These are phyloP conservation scores for Warburgia ugandensis DNA, from an alignment of 164 flowering plant genomes.

Conservation along the genomic window DNA sequence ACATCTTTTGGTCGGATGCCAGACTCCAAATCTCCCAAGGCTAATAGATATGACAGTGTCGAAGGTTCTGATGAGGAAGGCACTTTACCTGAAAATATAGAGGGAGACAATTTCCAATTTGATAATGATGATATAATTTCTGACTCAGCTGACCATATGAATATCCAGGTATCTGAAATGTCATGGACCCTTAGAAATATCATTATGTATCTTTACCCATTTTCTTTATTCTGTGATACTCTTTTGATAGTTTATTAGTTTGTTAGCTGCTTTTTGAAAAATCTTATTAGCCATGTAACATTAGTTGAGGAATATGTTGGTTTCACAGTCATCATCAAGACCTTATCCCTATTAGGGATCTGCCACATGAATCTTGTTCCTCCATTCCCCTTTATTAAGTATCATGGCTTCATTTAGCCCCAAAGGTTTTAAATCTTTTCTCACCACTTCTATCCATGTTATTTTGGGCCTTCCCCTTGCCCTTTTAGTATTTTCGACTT, in stretches of 20 bases:
- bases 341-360: no score
- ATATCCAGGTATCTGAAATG: conserved; percentile 4
- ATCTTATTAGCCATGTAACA: background rate
- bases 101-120: conserved; percentile 16
- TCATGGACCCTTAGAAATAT: background rate
- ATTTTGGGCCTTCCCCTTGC: no score
- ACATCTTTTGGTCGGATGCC: conserved; percentile 28
- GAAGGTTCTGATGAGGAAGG: conserved; percentile 55
- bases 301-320: no score
- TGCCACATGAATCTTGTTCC: no score
- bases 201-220: background rate
- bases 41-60: conserved; percentile 31
- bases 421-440: no score
- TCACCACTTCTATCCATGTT: no score
- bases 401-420: no score
- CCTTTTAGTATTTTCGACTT: no score
- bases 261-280: background rate
- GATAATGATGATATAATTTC: conserved; percentile 11
- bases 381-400: no score
- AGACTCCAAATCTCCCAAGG: conserved; percentile 37
- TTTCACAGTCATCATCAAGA: no score
- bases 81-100: conserved; percentile 26
- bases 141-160: conserved; percentile 5
- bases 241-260: background rate
- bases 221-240: background rate